These are phyloP conservation scores for Ganoderma resinaceum DNA, from an alignment of 1,284 basidiomycete genomes.

Conservation along the genomic window DNA sequence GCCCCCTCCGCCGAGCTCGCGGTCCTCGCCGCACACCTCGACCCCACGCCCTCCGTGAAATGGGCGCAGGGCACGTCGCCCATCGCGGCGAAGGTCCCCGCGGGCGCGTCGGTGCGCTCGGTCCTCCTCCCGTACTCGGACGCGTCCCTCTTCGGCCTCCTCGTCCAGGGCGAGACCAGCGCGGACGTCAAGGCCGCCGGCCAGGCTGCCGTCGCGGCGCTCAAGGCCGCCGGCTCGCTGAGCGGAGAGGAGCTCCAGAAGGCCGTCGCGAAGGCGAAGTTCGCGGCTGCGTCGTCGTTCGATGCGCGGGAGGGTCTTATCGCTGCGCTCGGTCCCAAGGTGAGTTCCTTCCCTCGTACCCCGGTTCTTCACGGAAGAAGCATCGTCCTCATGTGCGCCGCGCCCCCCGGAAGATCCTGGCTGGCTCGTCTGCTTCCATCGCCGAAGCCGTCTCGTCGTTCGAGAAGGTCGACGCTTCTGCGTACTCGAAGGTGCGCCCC, in stretches of 20 bases:
- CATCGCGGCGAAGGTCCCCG: conserved; percentile 61
- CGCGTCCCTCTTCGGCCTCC: conserved; percentile 83
- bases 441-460: conserved; percentile 63
- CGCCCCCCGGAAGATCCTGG: conserved; percentile 58
- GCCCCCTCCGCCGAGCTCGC: conserved; percentile 74
- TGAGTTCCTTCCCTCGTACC: conserved; percentile 33
- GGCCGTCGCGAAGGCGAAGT: conserved; percentile 89
- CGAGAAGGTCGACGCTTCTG: conserved; percentile 65
- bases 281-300: conserved; percentile 71
- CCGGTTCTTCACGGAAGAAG: not conserved
- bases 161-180: conserved; percentile 70
- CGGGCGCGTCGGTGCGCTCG: conserved; percentile 66
- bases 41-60: conserved; percentile 79
- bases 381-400: not conserved
- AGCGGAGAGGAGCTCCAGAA: conserved; percentile 78
- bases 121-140: conserved; percentile 91
- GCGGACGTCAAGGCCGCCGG: conserved; percentile 70
- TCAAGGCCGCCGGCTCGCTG: conserved; percentile 66
- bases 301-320: conserved; percentile 80
- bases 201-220: conserved; percentile 68
- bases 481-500: conserved; percentile 64
- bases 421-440: conserved; percentile 58
- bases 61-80: conserved; percentile 83
- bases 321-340: conserved; percentile 67
- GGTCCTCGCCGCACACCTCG: conserved; percentile 81